A percentile compares a stretch with the other conserved stretches of the same genome.
These are phyloP conservation scores for Arxiozyma telluris DNA, from an alignment of 1,139 yeast genomes.

Conservation along the genomic window DNA sequence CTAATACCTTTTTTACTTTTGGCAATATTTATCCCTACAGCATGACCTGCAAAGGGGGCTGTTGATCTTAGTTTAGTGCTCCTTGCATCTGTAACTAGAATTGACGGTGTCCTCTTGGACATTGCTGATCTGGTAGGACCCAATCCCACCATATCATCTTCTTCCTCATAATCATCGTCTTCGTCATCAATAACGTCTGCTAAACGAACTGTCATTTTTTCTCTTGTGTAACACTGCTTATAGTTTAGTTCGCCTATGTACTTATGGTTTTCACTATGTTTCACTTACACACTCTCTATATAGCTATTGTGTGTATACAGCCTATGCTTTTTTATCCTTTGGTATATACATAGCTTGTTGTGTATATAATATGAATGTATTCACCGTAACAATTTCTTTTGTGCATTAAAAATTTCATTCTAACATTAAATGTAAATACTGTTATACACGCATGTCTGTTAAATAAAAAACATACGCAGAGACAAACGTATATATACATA, in stretches of 20 bases:
- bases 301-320: not conserved
- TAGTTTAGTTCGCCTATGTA: too few relatives aligned
- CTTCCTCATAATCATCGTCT: constrained; percentile 25
- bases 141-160: constrained; percentile 11
- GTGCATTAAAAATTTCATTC: not conserved
- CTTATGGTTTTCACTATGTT: not conserved
- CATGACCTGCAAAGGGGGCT: constrained; percentile 73
- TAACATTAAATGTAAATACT: not conserved
- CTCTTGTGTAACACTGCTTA: not conserved
- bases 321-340: too few relatives aligned
- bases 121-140: not conserved
- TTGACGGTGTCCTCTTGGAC: constrained; percentile 68
- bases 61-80: constrained; percentile 51
- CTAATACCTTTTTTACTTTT: not conserved
- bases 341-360: too few relatives aligned
- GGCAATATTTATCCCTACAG: constrained; percentile 17
- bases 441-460: not conserved
- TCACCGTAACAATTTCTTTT: not conserved
- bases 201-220: not conserved
- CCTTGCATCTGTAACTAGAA: constrained; percentile 82
- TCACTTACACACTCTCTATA: not conserved
- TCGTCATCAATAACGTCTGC: constrained; percentile 16
- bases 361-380: too few relatives aligned
- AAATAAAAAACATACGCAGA: too few relatives aligned
- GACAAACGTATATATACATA: not conserved